Conservation (phyloP, 345 rosid genomes). For the Viola odorata region DNA sequence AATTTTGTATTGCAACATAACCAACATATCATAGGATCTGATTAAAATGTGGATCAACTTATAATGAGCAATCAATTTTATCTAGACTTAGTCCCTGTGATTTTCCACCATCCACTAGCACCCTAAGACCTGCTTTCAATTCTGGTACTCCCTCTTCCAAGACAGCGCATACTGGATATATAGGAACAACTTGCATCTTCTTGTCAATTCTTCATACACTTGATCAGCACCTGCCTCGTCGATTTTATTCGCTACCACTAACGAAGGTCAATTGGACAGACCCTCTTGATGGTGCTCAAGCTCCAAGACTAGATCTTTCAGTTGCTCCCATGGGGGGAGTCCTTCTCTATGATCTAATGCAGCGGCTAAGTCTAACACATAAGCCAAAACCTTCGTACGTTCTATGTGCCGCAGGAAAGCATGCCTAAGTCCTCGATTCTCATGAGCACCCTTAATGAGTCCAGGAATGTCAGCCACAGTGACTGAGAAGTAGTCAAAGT, state of each 20-base stretch:
- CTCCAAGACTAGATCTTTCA: slow-evolving; percentile 68
- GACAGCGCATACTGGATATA: slow-evolving; percentile 72
- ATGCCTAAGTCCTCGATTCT: slow-evolving; percentile 11
- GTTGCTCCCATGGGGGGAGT: slow-evolving; percentile 76
- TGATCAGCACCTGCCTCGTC: slow-evolving; percentile 71
- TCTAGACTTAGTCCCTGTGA: slow-evolving; percentile 39
- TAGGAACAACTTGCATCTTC: slow-evolving; percentile 53
- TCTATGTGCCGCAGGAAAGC: slow-evolving; percentile 88
- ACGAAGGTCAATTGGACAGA: slow-evolving; percentile 60
- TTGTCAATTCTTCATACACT: slow-evolving; percentile 52
- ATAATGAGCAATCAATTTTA: slow-evolving; percentile 33
- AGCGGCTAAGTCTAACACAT: slow-evolving; percentile 78
- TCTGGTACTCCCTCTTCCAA: slow-evolving; percentile 79
- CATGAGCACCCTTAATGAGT: slow-evolving; percentile 33
- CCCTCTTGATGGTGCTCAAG: slow-evolving; percentile 84
- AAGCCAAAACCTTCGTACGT: slow-evolving; percentile 89
- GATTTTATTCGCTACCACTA: slow-evolving; percentile 80
- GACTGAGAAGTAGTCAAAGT: slow-evolving; percentile 69
- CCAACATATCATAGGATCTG: not conserved
- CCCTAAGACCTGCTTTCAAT: slow-evolving; percentile 69
- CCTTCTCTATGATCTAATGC: slow-evolving; percentile 68
- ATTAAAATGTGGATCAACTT: not conserved
- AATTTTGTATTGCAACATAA: too few relatives aligned
- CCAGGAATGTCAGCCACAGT: slow-evolving; percentile 97
- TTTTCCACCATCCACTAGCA: slow-evolving; percentile 47